Percentiles rank a stretch among this genome's conserved stretches.
Conservation (phyloP, 805 yeast genomes). For the Starmerella vitae region DNA sequence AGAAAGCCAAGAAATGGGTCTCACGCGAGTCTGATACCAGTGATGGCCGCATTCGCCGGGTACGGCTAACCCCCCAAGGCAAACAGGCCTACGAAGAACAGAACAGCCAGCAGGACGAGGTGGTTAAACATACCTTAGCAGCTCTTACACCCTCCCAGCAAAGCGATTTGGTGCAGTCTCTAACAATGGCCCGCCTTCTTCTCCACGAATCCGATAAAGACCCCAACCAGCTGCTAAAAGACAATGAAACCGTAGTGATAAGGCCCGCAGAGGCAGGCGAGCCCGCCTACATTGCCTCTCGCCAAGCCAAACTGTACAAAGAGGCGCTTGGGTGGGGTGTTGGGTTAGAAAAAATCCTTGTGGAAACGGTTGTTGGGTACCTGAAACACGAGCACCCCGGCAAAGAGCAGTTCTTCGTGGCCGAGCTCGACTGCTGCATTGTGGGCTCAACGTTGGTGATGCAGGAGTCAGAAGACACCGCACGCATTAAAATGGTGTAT, state of each 20-base stretch:
- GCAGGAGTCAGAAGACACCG: not conserved
- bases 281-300: not conserved
- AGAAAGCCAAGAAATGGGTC: conserved; percentile 1
- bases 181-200: not conserved
- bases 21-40: not conserved
- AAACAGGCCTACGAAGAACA: not conserved
- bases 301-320: conserved; percentile 4
- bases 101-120: not conserved
- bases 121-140: not conserved
- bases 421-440: conserved; percentile 3
- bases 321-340: conserved; percentile 2
- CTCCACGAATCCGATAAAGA: not conserved
- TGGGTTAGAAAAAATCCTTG: not conserved
- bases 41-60: not conserved
- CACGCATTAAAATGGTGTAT: conserved; percentile 1
- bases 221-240: not conserved
- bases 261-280: conserved; percentile 2
- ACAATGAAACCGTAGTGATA: not conserved
- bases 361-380: not conserved
- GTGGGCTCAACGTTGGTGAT: conserved; percentile 4
- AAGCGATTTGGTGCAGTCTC: not conserved
- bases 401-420: conserved; percentile 3
- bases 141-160: not conserved
- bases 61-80: conserved; percentile 1
- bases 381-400: not conserved